A percentile compares a stretch with the other conserved stretches of the same genome.
These are phyloP conservation scores for Pythium brassicae DNA, from an alignment of 352 stramenopile species.

Conservation along the genomic window DNA sequence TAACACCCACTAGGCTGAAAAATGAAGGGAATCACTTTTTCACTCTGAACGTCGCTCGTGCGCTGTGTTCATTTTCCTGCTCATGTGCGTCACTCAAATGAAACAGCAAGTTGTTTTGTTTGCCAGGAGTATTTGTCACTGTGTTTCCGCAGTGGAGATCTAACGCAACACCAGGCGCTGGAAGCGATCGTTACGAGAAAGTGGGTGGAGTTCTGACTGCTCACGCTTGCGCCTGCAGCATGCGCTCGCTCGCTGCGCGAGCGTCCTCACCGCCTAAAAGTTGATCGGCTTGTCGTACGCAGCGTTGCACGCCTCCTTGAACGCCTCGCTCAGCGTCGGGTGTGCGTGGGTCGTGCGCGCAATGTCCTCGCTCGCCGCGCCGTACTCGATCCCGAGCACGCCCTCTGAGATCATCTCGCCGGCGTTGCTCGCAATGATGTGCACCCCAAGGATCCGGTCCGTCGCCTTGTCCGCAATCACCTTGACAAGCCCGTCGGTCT, in stretches of 20 bases:
- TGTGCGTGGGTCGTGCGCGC: constrained; percentile 98
- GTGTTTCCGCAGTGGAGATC: too few species aligned
- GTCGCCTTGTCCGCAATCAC: constrained; percentile 97
- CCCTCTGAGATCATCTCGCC: constrained; percentile 99
- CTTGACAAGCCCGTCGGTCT: constrained; percentile 97
- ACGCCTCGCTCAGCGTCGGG: constrained; percentile 97
- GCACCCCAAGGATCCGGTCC: constrained; percentile 97
- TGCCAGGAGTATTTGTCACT: too few species aligned
- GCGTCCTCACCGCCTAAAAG: constrained; percentile 94
- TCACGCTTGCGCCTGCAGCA: not conserved
- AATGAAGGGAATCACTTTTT: constrained; percentile 38
- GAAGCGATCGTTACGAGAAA: too few species aligned
- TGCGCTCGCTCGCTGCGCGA: not conserved
- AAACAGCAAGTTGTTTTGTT: too few species aligned
- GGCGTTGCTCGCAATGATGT: constrained; percentile 99
- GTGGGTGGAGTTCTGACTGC: too few species aligned
- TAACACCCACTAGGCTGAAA: constrained; percentile 31
- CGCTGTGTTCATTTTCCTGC: too few species aligned
- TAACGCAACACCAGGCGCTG: too few species aligned
- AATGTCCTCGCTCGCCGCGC: constrained; percentile 97
- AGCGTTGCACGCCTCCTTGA: constrained; percentile 99
- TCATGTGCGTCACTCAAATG: too few species aligned
- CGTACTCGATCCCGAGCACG: constrained; percentile 99
- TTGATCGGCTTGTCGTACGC: constrained; percentile 99
- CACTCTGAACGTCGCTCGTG: constrained; percentile 1